Evolutionary conservation across 768 basidiomycete species (phyloP), one percentile per base, ranked within the genome.

Genomic region (Holtermanniella nyarrowii): DNA sequence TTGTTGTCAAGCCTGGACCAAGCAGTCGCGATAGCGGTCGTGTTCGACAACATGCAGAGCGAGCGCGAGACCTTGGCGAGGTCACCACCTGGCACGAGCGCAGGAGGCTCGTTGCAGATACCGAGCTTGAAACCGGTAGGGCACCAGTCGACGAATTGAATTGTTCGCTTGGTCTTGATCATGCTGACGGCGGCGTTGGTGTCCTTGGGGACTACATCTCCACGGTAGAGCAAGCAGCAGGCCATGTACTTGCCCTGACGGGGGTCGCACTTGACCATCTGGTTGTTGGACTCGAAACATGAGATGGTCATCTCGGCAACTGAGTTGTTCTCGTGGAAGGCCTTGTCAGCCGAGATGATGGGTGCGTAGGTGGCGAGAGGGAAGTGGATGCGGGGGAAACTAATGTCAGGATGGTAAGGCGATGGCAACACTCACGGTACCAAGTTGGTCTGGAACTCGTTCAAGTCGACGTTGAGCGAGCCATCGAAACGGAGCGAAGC

Each of bases 161-260:
- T 95, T 22, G 93, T 95, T 59, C 86, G 82, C 80, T 91, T 96
- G 52, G 90, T 96, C 79, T 91, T 95, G 78, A 97, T 88, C 60
- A 78, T 83, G 41, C 86, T 82, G 62, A 96, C 87, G 52, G 93
- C 93, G 52, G 85, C 81, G 59, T 91, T 85, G 61, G 84, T 85
- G 72, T 96, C 93, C 79, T 93, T 95, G 62, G 91, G 88, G 43
- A 90, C 91, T 60, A 96, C 89, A 66, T 96, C 91, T 57, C 91
- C 91, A 65, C 90, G 88, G 77, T 88, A 95, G 44, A 95, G 77
- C 56, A 91, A 74, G 68, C 84, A 85, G 72, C 88, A 90, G 42
- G 89, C 90, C 69, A 90, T 97, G 77, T 96, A 96, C 82, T 97
- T 97, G 72, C 93, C 93, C 68, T 95, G 88, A 68, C 84, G 84